Evolutionary conservation across 352 stramenopile species (phyloP).

Genomic region (Globisporangium splendens): DNA sequence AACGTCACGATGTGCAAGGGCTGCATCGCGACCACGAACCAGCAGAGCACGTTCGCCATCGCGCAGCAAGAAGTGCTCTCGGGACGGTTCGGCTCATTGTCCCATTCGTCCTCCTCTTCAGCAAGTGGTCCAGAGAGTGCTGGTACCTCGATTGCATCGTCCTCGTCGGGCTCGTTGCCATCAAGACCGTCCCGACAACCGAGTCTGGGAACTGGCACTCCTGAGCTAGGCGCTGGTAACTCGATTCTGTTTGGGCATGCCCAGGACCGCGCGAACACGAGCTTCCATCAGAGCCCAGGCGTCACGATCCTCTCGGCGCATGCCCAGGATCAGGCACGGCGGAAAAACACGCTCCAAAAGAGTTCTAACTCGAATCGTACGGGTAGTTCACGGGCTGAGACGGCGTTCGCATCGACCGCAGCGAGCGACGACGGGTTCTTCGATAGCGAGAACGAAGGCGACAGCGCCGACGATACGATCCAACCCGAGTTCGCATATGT

Average conservation of each 20-base stretch:
- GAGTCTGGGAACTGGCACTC: background rate
- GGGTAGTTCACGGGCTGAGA: background rate
- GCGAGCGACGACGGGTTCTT: background rate
- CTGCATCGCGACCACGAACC: slow-evolving; percentile 2
- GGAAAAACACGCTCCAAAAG: background rate
- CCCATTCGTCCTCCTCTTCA: background rate
- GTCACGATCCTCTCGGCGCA: background rate
- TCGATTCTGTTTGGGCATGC: slow-evolving; percentile 3
- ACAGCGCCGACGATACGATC: background rate
- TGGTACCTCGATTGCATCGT: background rate
- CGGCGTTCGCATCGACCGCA: background rate
- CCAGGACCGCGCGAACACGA: background rate
- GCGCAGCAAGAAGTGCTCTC: slow-evolving; percentile 16
- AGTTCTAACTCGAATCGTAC: background rate
- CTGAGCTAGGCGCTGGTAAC: background rate
- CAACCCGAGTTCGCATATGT: background rate
- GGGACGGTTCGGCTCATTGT: slow-evolving; percentile 18
- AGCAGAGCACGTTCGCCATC: slow-evolving; percentile 10
- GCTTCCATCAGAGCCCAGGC: background rate
- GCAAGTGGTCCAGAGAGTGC: background rate
- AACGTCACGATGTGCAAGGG: slow-evolving; percentile 11
- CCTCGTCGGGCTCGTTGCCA: background rate
- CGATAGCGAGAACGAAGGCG: background rate
- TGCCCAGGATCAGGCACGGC: background rate
- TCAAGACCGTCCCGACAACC: background rate